Conservation (phyloP, 768 basidiomycete species). For the Lentinula aciculospora region DNA sequence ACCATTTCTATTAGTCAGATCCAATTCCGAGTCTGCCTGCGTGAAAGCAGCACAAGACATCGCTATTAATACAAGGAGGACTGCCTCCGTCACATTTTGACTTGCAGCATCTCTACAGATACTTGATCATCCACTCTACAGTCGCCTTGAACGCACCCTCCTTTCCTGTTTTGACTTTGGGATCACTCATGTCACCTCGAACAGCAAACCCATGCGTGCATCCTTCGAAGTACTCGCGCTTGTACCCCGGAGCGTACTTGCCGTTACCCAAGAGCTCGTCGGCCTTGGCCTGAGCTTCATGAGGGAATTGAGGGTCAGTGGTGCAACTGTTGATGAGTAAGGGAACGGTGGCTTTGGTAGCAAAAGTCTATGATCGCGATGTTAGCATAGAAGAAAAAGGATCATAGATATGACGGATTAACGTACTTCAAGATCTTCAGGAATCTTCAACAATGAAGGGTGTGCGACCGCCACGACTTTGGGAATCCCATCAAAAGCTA, state of each 20-base stretch:
- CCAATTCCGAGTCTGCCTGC: not conserved
- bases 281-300: conserved; percentile 34
- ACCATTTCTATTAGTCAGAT: conserved; percentile 9
- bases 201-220: conserved; percentile 52
- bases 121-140: conserved; percentile 40
- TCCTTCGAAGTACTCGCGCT: conserved; percentile 39
- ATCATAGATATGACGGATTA: not conserved
- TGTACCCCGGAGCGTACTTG: conserved; percentile 44
- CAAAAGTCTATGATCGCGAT: conserved; percentile 36
- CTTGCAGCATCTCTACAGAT: not conserved
- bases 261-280: conserved; percentile 44
- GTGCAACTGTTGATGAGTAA: conserved; percentile 67
- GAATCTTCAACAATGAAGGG: conserved; percentile 56
- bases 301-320: conserved; percentile 44
- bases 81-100: not conserved
- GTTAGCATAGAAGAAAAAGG: no score
- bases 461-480: conserved; percentile 47
- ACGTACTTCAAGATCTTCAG: conserved; percentile 56
- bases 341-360: conserved; percentile 39
- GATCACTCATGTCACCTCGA: conserved; percentile 42
- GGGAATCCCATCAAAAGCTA: conserved; percentile 51
- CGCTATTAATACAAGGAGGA: not conserved
- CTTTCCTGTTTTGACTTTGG: conserved; percentile 53
- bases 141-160: conserved; percentile 56
- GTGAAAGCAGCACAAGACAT: conserved; percentile 2